These are phyloP conservation scores for Rostrohypoxylon terebratum DNA, from an alignment of 495 filamentous ascomycete genomes.

Conservation along the genomic window DNA sequence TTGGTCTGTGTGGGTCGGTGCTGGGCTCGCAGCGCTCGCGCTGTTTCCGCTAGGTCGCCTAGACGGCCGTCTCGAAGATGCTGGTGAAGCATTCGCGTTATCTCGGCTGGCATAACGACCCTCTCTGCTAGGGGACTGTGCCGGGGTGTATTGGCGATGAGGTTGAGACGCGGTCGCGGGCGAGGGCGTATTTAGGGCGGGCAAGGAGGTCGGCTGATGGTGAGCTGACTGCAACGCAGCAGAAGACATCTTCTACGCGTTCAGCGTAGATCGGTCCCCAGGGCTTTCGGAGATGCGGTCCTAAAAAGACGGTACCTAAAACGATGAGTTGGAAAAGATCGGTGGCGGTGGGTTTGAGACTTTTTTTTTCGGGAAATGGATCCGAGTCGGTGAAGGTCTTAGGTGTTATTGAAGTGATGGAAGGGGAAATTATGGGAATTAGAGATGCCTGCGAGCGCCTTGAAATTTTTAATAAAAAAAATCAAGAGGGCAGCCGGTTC, in stretches of 20 bases:
- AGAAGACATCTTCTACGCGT: constrained; percentile 65
- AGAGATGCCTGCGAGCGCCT: constrained; percentile 31
- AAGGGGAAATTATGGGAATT: constrained; percentile 16
- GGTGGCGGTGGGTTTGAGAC: background rate
- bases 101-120: constrained; percentile 58
- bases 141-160: constrained; percentile 58
- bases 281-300: constrained; percentile 18
- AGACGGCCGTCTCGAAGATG: constrained; percentile 61
- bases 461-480: constrained; percentile 27
- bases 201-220: constrained; percentile 62
- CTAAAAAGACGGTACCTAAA: constrained; percentile 13
- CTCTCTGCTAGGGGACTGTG: constrained; percentile 57
- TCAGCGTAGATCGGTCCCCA: constrained; percentile 36
- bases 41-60: constrained; percentile 67
- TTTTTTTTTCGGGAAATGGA: constrained; percentile 18
- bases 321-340: constrained; percentile 9
- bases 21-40: constrained; percentile 50
- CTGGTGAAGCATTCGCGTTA: constrained; percentile 50
- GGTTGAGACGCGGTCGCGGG: constrained; percentile 57
- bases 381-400: constrained; percentile 29
- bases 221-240: constrained; percentile 67
- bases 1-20: constrained; percentile 48
- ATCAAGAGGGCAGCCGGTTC: constrained; percentile 44
- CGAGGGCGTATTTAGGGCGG: constrained; percentile 60
- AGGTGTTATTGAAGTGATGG: constrained; percentile 20